Percentiles rank a stretch among this genome's conserved stretches.
Conservation (phyloP, 2,329 filamentous ascomycete genomes). For the Alternaria sp. region DNA sequence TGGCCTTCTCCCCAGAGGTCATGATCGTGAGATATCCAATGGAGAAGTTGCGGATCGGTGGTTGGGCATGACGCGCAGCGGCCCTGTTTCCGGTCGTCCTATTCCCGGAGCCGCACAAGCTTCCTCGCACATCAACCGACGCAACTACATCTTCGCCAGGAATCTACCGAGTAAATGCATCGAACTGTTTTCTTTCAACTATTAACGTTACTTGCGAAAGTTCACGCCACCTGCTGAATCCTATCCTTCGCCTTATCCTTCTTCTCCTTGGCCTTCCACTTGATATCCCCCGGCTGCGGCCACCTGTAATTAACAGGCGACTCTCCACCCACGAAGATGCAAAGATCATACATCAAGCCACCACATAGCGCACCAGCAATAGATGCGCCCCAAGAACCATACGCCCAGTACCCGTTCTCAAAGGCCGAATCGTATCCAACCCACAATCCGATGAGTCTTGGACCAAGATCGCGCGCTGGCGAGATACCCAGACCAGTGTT, state of each 20-base stretch:
- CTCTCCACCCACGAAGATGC: constrained; percentile 42
- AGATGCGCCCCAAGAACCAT: constrained; percentile 34
- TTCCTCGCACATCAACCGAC: background rate
- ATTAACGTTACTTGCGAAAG: background rate
- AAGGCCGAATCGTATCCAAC: constrained; percentile 67
- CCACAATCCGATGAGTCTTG: constrained; percentile 70
- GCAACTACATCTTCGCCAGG: background rate
- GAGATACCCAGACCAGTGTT: constrained; percentile 62
- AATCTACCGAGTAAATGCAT: background rate
- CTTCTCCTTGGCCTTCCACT: constrained; percentile 20
- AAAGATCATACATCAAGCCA: constrained; percentile 38
- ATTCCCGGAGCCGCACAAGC: background rate
- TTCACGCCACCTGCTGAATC: constrained; percentile 17
- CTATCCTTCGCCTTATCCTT: constrained; percentile 25
- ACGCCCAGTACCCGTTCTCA: constrained; percentile 35
- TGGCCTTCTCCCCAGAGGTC: background rate
- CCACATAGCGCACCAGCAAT: constrained; percentile 36
- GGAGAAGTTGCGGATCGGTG: background rate
- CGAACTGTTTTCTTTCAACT: background rate
- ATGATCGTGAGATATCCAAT: background rate
- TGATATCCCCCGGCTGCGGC: constrained; percentile 33
- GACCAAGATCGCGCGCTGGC: constrained; percentile 73
- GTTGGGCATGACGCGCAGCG: background rate
- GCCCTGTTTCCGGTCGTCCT: background rate
- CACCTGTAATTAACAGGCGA: constrained; percentile 40